Percentiles rank a stretch among this genome's conserved stretches.
Evolutionary conservation across 2,329 filamentous ascomycete genomes (phyloP).

Genomic region (Penicillium thymicola): DNA sequence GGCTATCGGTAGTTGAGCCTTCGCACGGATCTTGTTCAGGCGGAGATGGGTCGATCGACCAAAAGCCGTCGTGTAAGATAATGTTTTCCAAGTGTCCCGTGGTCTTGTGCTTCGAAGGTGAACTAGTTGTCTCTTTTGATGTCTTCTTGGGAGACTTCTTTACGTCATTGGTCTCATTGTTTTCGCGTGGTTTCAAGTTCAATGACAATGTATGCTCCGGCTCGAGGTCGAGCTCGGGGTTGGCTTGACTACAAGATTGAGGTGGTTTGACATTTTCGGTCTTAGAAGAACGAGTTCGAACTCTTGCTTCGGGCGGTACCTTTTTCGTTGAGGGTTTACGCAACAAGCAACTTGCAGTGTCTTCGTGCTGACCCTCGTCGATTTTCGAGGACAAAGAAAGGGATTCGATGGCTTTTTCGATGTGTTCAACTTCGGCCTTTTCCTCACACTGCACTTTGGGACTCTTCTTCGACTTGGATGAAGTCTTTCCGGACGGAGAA

Average conservation of each 20-base stretch:
- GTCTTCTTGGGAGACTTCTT: neutral
- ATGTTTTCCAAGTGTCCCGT: conserved; percentile 21
- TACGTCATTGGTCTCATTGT: neutral
- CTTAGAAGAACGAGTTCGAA: neutral
- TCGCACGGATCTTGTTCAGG: conserved; percentile 9
- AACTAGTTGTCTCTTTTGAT: neutral
- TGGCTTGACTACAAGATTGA: neutral
- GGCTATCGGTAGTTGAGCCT: conserved; percentile 2
- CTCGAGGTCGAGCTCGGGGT: neutral
- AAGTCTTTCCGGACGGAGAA: neutral
- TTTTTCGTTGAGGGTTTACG: neutral
- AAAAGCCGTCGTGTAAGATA: conserved; percentile 23
- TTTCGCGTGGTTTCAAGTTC: neutral
- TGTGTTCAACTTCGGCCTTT: conserved; percentile 9
- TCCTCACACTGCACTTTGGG: neutral
- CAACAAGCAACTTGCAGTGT: neutral
- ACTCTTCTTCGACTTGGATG: neutral
- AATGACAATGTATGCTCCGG: neutral
- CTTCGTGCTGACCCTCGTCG: neutral
- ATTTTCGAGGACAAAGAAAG: conserved; percentile 14
- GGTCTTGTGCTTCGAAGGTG: neutral
- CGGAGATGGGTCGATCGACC: conserved; percentile 17
- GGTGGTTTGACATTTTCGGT: neutral
- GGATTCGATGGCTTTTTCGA: conserved; percentile 21
- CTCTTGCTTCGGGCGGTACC: neutral